Conservation (phyloP, 345 rosid species). For the Mercurialis annua region DNA sequence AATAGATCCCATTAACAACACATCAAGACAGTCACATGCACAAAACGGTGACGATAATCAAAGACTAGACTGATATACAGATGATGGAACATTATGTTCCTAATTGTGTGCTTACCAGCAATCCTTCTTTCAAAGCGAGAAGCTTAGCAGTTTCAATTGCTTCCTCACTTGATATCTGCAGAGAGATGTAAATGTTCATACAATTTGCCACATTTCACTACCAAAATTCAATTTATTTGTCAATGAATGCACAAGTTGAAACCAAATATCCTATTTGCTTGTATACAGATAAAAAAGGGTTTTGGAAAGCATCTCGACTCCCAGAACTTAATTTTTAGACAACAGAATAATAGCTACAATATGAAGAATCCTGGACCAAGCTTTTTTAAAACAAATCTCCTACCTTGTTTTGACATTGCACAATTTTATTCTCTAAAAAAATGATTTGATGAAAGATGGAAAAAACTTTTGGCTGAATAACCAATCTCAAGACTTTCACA, state of each 20-base stretch:
- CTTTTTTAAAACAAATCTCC: background rate
- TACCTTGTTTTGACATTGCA: background rate
- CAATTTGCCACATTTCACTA: background rate
- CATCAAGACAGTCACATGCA: background rate
- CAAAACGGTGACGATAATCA: no score
- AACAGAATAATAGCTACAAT: background rate
- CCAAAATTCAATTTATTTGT: background rate
- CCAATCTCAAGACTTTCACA: background rate
- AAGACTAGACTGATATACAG: background rate
- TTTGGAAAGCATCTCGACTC: background rate
- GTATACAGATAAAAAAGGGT: background rate
- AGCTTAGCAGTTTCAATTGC: conserved; percentile 51
- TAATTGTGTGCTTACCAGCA: conserved; percentile 36
- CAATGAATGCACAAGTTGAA: background rate
- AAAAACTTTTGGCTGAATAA: background rate
- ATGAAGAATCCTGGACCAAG: background rate
- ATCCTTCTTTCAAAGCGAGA: conserved; percentile 58
- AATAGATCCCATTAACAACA: conserved; percentile 8
- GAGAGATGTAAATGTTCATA: background rate
- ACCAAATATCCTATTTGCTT: background rate
- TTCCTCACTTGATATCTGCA: conserved; percentile 45
- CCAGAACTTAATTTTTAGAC: background rate
- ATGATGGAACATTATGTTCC: background rate
- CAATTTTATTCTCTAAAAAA: background rate
- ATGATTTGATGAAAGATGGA: background rate